A percentile compares a stretch with the other conserved stretches of the same genome.
Evolutionary conservation across 352 stramenopile species (phyloP).

Genomic region (Globisporangium barbulae): DNA sequence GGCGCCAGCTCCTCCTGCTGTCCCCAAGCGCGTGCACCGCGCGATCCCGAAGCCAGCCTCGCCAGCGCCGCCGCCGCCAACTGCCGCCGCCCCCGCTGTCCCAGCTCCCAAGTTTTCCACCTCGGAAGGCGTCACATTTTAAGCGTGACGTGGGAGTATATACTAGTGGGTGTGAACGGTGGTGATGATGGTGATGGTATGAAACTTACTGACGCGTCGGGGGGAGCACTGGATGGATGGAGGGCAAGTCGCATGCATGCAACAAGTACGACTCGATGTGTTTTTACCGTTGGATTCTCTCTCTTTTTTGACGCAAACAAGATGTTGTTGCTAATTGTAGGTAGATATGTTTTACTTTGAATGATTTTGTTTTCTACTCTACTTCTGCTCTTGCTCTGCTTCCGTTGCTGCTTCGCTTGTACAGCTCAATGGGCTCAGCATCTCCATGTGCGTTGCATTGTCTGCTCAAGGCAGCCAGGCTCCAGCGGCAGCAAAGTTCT

Average conservation of each 20-base stretch:
- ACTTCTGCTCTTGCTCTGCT: not conserved
- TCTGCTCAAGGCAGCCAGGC: too few species aligned
- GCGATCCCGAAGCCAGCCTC: conserved; percentile 21
- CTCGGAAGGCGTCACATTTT: conserved; percentile 14
- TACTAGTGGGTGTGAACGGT: conserved; percentile 2
- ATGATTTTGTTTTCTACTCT: not conserved
- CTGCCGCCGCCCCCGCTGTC: conserved; percentile 5
- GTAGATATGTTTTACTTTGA: conserved; percentile 8
- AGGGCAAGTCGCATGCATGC: conserved; percentile 3
- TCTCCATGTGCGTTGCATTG: not conserved
- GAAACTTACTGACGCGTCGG: conserved; percentile 13
- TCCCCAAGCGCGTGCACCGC: conserved; percentile 19
- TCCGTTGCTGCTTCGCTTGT: not conserved
- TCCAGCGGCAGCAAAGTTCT: too few species aligned
- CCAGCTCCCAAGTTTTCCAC: conserved; percentile 11
- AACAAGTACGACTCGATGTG: conserved; percentile 11
- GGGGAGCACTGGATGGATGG: not conserved
- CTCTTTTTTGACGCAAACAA: conserved; percentile 3
- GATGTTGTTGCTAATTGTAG: conserved; percentile 9
- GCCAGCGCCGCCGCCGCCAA: conserved; percentile 11
- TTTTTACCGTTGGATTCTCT: conserved; percentile 14
- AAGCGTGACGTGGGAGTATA: conserved; percentile 10
- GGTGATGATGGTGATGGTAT: conserved; percentile 6
- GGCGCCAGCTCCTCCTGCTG: conserved; percentile 7
- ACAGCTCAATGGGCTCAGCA: not conserved